phyloP scores from a whole-genome alignment of 139 green algal genomes.

The Micractinium sp. region DNA sequence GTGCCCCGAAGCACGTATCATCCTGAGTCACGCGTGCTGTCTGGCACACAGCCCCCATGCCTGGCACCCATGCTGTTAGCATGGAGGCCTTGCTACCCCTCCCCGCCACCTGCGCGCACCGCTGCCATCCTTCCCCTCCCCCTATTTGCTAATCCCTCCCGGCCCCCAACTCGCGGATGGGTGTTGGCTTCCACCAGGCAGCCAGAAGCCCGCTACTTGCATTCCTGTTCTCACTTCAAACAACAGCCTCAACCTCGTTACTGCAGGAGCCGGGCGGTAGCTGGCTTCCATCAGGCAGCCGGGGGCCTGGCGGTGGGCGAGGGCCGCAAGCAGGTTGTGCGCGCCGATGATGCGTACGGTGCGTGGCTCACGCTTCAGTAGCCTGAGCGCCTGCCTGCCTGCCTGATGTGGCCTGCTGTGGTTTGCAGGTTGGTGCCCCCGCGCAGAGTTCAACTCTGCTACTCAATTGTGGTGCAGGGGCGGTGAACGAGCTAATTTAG shows the following conservation, averaged over 20 bases:
- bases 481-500: too few species aligned
- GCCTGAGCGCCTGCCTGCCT: neutral
- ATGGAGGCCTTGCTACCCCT: too few species aligned
- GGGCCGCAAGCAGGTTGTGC: constrained; percentile 53
- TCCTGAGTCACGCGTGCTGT: too few species aligned
- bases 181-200: neutral
- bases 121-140: neutral
- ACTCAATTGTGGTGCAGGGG: too few species aligned
- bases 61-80: too few species aligned
- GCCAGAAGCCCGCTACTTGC: neutral
- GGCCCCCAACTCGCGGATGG: too few species aligned
- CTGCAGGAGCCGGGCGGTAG: constrained; percentile 59
- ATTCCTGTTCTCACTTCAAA: neutral
- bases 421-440: too few species aligned
- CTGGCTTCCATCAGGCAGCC: constrained; percentile 74
- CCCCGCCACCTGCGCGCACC: neutral
- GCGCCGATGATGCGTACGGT: constrained; percentile 57
- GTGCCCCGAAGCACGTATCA: too few species aligned
- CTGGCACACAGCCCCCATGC: too few species aligned
- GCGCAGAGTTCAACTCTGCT: too few species aligned
- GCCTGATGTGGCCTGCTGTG: neutral
- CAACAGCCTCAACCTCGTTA: too few species aligned
- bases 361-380: neutral
- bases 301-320: constrained; percentile 68
- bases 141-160: too few species aligned